Base-by-base conservation (phyloP, 176 grass and related monocot species). In the Bolboschoenus planiculmis region DNA sequence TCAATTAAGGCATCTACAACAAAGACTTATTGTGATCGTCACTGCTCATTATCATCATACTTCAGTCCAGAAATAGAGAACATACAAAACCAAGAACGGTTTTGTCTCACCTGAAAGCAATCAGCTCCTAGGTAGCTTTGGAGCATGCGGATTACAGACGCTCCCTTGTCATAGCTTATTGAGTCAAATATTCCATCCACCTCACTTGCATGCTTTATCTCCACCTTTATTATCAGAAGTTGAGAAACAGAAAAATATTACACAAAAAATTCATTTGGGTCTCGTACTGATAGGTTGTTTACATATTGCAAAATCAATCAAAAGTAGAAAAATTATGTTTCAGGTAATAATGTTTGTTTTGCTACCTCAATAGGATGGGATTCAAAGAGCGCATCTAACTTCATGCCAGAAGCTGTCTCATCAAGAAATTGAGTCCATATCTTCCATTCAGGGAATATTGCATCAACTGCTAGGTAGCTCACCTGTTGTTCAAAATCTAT, bases 321-420 rank as follows among this genome's bases (percentile, higher is more conserved):
- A 39, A 68, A 40, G 35, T 37, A 68, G 18, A 39, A 26, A 31
- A 78, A 53, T 51, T 50, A 47, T 50, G 43, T 14, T 51, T 51
- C 15, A 51, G 10, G 4, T 51, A 30, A 30, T 53, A 27, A 78
- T 78, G 34, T 46, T 33, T 78, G 43, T 78, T 16, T 34, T 21
- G 1, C 86, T 93, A 98, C 95, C 92, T 98, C 95, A 56, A 98
- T 98, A 86, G 95, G 89, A 88, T 98, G 95, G 83, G 92, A 98
- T 75, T 98, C 92, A 59, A 89, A 72, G 81, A 98, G 90, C n/a
- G 92, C 92, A 90, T 98, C 95, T 39, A 98, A 65, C 85, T 21
- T 83, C 78, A 98, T 89, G 5, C 95, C 95, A 73, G 87, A 84
- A 2, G 95, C 85, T 1, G 87, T 91, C 60, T 95, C 90, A 71